Percentiles rank a stretch among this genome's conserved stretches.
Conservation (phyloP, 306 rosid species). For the Fragaria ananassa region DNA sequence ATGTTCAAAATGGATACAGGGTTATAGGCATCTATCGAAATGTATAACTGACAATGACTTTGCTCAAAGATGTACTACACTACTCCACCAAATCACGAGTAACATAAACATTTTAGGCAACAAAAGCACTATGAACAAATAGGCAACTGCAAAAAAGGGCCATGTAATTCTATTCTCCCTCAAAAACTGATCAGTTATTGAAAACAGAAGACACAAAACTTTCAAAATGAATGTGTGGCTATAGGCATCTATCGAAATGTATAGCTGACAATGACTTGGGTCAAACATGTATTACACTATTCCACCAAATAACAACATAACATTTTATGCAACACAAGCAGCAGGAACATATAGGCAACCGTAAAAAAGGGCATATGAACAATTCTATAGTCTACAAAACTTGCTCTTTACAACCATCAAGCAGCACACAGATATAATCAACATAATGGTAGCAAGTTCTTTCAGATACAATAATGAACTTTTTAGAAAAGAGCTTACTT, state of each 20-base stretch:
- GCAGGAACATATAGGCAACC: not conserved
- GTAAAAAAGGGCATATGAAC: not conserved
- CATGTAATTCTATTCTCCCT: not conserved
- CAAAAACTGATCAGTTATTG: not conserved
- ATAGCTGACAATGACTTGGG: not conserved
- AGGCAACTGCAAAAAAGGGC: not conserved
- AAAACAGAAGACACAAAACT: too few species aligned
- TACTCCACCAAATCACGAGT: not conserved
- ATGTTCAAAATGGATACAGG: not conserved
- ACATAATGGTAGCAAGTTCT: not conserved
- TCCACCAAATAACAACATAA: not conserved
- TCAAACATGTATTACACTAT: not conserved
- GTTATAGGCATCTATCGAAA: not conserved
- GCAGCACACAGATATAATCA: not conserved
- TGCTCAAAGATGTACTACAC: not conserved
- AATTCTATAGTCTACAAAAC: not conserved
- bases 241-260: not conserved
- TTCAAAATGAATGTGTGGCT: not conserved
- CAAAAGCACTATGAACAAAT: not conserved
- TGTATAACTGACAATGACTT: not conserved
- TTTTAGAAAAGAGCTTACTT: slow-evolving; percentile 51
- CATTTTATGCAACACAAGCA: not conserved
- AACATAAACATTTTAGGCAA: not conserved
- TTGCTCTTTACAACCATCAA: not conserved
- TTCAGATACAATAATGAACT: not conserved